Base-by-base conservation (phyloP, 306 rosid genomes). In the Prunus campanulata region DNA sequence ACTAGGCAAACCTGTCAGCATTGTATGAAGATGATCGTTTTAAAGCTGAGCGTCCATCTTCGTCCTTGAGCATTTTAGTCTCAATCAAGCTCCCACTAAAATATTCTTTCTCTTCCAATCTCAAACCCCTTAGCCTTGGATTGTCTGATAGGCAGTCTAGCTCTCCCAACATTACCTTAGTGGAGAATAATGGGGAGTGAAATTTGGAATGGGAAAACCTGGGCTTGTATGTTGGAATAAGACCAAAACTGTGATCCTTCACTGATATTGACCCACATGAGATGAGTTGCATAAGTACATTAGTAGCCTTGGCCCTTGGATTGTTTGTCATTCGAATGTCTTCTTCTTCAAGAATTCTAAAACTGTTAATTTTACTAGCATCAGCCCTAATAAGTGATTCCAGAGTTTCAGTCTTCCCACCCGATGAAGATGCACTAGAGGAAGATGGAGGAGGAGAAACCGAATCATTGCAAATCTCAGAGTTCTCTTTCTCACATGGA, bases 311-410 rank as follows among this genome's bases (percentile, higher is more conserved):
- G 61, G 87, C 62, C 82, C 94, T 88, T 68, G 93, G 78, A 62
- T 81, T 83, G 80, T 77, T 74, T 11, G 91, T 91, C 94, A 90
- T 83, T 48, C 85, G 81, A 79, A 83, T 62, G 10, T 85, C 88
- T 52, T 87, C 93, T 60, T 87, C 96, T 79, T 91, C 91, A 66
- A 85, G 80, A 71, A 88, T 82, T 85, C 97, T 90, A 80, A 89
- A 90, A 82, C 93, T 90, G 77, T 88, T 90, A 74, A 88, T 89
- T 86, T 89, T 91, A 75, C 91, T 86, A 47, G 84, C 93, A 81
- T 94, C 98, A 9, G 96, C 98, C 82, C 96, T 88, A 50, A 94
- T 91, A 65, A 91, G 81, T 27, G 98, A 90, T 75, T 94, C 98
- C 80, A 94, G 84, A 66, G 98, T 94, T 81, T 90, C 96, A 3